phyloP scores from a whole-genome alignment of 2,329 filamentous ascomycete species.

The Phialocephala sp. region DNA sequence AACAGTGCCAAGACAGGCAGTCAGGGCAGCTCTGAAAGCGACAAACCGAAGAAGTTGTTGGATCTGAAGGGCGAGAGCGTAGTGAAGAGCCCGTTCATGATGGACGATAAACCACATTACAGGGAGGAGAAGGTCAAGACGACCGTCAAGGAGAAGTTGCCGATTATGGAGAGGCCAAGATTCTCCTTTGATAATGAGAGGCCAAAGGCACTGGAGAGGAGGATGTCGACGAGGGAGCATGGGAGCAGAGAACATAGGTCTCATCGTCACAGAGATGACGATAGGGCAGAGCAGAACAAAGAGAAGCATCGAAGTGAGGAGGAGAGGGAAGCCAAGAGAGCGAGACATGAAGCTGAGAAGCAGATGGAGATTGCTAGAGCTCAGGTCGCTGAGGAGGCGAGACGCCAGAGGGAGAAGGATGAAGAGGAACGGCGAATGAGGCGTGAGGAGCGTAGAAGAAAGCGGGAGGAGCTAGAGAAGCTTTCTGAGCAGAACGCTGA shows the following conservation, averaged over 20 bases:
- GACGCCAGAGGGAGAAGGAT: slow-evolving; percentile 32
- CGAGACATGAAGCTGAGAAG: slow-evolving; percentile 35
- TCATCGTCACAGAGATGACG: slow-evolving; percentile 25
- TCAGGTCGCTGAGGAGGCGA: slow-evolving; percentile 33
- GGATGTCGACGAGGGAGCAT: slow-evolving; percentile 20
- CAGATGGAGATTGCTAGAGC: slow-evolving; percentile 32
- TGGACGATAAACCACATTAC: slow-evolving; percentile 32
- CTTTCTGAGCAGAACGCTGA: slow-evolving; percentile 13
- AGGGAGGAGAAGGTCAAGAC: slow-evolving; percentile 28
- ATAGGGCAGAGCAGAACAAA: slow-evolving; percentile 24
- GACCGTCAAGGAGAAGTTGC: slow-evolving; percentile 24
- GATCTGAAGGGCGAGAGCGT: slow-evolving; percentile 37
- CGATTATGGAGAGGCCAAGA: slow-evolving; percentile 31
- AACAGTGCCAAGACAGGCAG: slow-evolving; percentile 24
- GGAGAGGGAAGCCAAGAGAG: slow-evolving; percentile 35
- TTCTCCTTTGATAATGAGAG: slow-evolving; percentile 34
- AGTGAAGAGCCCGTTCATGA: slow-evolving; percentile 37
- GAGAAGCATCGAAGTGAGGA: slow-evolving; percentile 32
- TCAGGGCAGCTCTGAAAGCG: slow-evolving; percentile 26
- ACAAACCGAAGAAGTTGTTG: slow-evolving; percentile 31
- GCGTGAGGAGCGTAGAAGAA: slow-evolving; percentile 34
- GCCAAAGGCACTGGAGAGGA: slow-evolving; percentile 20
- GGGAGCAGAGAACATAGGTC: slow-evolving; percentile 22
- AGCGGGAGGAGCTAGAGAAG: slow-evolving; percentile 33
- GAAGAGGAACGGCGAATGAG: slow-evolving; percentile 34